phyloP scores from a whole-genome alignment of 208 protist species.

The Acanthamoeba royreba region DNA sequence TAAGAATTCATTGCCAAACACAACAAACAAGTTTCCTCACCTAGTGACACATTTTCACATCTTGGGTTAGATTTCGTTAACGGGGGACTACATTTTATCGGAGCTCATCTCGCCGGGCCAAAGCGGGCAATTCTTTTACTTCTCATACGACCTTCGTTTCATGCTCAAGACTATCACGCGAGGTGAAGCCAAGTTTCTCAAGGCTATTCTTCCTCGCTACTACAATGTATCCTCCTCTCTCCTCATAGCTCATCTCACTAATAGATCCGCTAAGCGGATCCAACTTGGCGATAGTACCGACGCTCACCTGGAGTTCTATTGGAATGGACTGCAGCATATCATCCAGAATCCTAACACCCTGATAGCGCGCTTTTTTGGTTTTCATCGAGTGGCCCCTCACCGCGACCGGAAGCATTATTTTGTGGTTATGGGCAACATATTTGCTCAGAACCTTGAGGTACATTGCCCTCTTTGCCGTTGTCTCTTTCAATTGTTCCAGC shows the following conservation, averaged over 20 bases:
- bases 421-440: conserved; percentile 33
- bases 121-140: conserved; percentile 30
- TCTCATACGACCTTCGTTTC: conserved; percentile 5
- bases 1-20: no score
- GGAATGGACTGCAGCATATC: not conserved
- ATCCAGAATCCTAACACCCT: not conserved
- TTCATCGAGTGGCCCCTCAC: not conserved
- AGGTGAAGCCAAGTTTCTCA: conserved; percentile 4
- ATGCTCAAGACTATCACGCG: not conserved
- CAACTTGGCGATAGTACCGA: not conserved
- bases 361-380: conserved; percentile 8
- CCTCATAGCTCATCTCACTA: not conserved
- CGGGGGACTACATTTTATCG: not conserved
- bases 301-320: not conserved
- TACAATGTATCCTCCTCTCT: not conserved
- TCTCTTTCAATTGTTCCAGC: no score
- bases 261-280: not conserved
- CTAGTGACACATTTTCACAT: not conserved
- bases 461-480: no score
- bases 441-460: conserved; percentile 10
- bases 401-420: not conserved
- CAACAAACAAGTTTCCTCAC: no score
- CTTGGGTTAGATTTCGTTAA: not conserved
- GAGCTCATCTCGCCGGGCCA: not conserved
- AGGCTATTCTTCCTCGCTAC: not conserved